A percentile compares a stretch with the other conserved stretches of the same genome.
Evolutionary conservation across 768 basidiomycete species (phyloP).

Genomic region (Lactarius evosmus): DNA sequence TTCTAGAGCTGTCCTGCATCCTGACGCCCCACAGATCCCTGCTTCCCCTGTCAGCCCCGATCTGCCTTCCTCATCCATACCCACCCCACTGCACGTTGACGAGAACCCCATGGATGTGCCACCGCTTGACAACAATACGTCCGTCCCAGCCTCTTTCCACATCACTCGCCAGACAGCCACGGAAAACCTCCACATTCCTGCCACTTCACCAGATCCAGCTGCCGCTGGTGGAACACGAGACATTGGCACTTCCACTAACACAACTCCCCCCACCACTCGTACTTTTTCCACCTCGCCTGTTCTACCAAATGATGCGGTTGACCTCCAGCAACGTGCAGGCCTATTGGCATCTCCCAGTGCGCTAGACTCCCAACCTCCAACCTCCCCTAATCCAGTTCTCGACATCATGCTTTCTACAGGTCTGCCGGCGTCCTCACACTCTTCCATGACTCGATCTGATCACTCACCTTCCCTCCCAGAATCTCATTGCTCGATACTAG

Average conservation of each 20-base stretch:
- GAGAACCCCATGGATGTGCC: neutral
- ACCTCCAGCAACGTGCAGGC: neutral
- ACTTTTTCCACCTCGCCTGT: too few species aligned
- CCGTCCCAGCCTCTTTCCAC: too few species aligned
- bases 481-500: neutral
- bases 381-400: neutral
- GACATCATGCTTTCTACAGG: neutral
- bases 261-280: neutral
- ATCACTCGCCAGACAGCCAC: neutral
- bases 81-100: neutral
- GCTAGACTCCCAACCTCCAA: neutral
- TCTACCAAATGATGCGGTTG: too few species aligned
- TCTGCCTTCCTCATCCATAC: neutral
- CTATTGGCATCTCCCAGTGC: neutral
- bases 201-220: neutral
- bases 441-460: neutral
- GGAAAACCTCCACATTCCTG: neutral
- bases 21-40: too few species aligned
- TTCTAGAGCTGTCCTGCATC: too few species aligned
- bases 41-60: neutral
- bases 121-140: too few species aligned
- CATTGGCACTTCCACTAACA: neutral
- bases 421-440: neutral
- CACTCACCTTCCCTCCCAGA: neutral
- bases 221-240: neutral